phyloP scores from a whole-genome alignment of 2,329 filamentous ascomycete species.

The Pseudomassariella vexata region DNA sequence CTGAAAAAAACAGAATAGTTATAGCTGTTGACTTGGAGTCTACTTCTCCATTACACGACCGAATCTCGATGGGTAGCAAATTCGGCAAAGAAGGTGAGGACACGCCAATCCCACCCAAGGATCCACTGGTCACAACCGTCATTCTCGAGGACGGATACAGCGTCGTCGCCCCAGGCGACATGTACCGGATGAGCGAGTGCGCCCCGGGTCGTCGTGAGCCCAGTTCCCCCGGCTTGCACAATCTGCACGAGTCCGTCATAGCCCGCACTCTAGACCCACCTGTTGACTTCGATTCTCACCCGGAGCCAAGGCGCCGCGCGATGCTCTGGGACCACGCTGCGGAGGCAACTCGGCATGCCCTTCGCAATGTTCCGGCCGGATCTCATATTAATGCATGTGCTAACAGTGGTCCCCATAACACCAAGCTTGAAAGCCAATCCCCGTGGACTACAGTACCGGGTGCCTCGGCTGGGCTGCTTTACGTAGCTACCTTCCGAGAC shows the following conservation, averaged over 20 bases:
- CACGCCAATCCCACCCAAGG: background rate
- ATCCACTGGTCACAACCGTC: background rate
- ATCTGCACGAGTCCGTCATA: constrained; percentile 4
- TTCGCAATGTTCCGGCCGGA: constrained; percentile 4
- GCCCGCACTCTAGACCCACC: background rate
- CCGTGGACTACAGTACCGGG: constrained; percentile 6
- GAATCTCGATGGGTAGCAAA: too few relatives aligned
- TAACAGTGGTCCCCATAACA: constrained; percentile 5
- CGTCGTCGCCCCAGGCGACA: constrained; percentile 3
- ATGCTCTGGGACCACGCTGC: constrained; percentile 2
- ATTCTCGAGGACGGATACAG: background rate
- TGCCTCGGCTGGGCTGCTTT: constrained; percentile 4
- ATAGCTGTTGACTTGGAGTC: too few relatives aligned
- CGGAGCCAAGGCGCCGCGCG: background rate
- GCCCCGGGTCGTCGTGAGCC: constrained; percentile 6
- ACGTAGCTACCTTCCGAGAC: constrained; percentile 8
- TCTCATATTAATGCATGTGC: constrained; percentile 7
- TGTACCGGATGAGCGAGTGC: constrained; percentile 6
- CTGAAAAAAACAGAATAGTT: too few relatives aligned
- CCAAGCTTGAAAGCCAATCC: constrained; percentile 1
- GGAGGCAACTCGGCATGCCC: constrained; percentile 2
- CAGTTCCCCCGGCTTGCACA: constrained; percentile 5
- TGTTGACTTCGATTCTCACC: background rate
- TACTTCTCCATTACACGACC: too few relatives aligned
- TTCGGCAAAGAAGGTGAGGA: constrained; percentile 2